Percentiles rank a stretch among this genome's conserved stretches.
phyloP scores from a whole-genome alignment of 2,329 filamentous ascomycete species.

The Tolypocladium album region DNA sequence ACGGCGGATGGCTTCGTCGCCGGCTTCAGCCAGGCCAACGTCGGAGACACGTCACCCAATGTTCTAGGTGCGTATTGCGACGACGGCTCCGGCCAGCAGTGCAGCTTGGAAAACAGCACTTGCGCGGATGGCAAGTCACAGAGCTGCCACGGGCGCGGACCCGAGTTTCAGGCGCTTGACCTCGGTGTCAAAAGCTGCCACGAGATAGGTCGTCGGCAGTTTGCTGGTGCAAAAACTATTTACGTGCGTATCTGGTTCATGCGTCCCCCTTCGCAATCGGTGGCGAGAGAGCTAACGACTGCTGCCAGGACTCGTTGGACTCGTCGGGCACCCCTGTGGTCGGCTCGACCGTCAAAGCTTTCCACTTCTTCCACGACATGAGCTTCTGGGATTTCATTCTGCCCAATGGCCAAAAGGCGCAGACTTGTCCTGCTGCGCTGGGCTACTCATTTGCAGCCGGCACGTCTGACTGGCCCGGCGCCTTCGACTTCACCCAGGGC shows the following conservation, averaged over 20 bases:
- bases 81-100: constrained; percentile 63
- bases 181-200: constrained; percentile 64
- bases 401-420: constrained; percentile 58
- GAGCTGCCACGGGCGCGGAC: constrained; percentile 64
- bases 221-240: constrained; percentile 39
- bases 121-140: constrained; percentile 62
- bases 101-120: constrained; percentile 72
- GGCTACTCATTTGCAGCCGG: constrained; percentile 91
- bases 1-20: constrained; percentile 66
- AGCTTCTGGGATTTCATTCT: constrained; percentile 63
- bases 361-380: constrained; percentile 82
- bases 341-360: constrained; percentile 61
- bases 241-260: constrained; percentile 19
- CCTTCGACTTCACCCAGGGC: constrained; percentile 89
- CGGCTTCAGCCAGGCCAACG: constrained; percentile 84
- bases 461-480: constrained; percentile 82
- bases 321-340: constrained; percentile 36
- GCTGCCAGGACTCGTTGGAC: constrained; percentile 41
- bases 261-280: not conserved
- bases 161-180: constrained; percentile 56
- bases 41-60: constrained; percentile 86
- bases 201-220: constrained; percentile 68
- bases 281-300: not conserved
- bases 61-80: constrained; percentile 82
- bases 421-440: constrained; percentile 76